Base-by-base conservation (phyloP, 768 basidiomycete genomes). In the Lentinula guzmanii region DNA sequence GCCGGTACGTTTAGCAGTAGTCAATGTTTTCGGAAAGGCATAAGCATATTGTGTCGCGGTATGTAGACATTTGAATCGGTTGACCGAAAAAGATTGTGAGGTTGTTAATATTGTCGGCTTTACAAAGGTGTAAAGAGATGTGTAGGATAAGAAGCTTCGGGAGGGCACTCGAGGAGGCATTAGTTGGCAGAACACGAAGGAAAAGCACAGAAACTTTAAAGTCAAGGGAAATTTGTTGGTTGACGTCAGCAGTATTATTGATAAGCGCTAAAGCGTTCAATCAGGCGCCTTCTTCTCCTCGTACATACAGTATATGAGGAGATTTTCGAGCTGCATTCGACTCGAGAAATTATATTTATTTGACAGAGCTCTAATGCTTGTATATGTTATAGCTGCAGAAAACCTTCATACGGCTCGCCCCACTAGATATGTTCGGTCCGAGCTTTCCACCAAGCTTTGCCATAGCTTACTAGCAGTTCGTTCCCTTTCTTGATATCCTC, bases 401-500 rank as follows among this genome's bases (percentile, higher is more conserved):
- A 43, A 5, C 3, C n/a, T 43, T 43, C 15, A 43, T n/a, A 7
- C 37, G 37, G 28, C 28, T 43, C 16, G 16, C n/a, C 6, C 42
- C 7, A 18, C 16, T 43, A 16, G 15, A 43, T 9, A 15, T 34
- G 21, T 41, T 39, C 54, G 13, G 42, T 41, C 34, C 54, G 54
- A 60, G 79, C 78, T 11, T 70, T 75, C 93, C 93, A 95, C 88
- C 90, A 93, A 16, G 81, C 79, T 69, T 93, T 93, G 21, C 95
- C 95, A 69, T 96, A 96, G 11, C 88, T 91, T 21, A 95, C 90
- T 33, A 94, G 69, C 35, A 98, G 82, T 73, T 96, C 94, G 11
- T 93, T 85, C 6, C 91, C 90, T 72, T 90, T 93, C 65, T 76
- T 82, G 51, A 95, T 85, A 5, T 74, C 77, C 53, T 80, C 77